Base-by-base conservation (phyloP, 495 filamentous ascomycete genomes). In the Amniculicola lignicola region DNA sequence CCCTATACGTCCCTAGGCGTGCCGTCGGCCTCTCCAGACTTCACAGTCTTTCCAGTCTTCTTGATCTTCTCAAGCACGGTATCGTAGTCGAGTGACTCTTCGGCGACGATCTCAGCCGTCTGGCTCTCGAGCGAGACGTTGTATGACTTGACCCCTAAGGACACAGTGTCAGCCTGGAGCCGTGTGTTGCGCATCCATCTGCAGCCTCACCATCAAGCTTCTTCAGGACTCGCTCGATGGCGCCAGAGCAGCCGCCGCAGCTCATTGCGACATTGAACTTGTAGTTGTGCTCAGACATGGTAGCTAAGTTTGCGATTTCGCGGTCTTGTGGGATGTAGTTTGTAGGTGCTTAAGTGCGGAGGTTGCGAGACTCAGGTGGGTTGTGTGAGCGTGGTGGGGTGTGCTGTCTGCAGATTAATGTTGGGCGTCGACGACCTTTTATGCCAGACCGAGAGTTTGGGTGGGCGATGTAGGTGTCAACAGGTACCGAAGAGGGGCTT, bases 31-130 rank as follows among this genome's bases (percentile, higher is more conserved):
- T 87, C 81, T 18, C 82, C 88, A 19, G 73, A 79, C 59, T 83
- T 90, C 59, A 98, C 83, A 64, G 81, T 82, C 82, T 97, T 98
- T 25, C 90, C 91, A 2, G 93, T 96, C 81, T 96, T 97, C 80
- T 84, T 83, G 67, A 98, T 96, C 52, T 83, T 90, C 65, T 81
- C 79, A 45, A 95, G 79, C 38, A 98, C 89, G 21, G 82, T 88
- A 46, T 89, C 81, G 71, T 91, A 95, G 33, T 77, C 70, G 33
- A 95, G 74, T 0, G 70, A 69, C 22, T 75, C 70, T 28, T 84
- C 82, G 37, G 90, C 80, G 46, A 82, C 74, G 40, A 96, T 78
- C 37, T 77, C 77, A 36, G 89, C 93, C 15, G 79, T 87, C 68
- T 97, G 88, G 11, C 76, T 79, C 11, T 93, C 87, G 57, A 96